Evolutionary conservation across 805 yeast genomes (phyloP).

Genomic region (Kodamaea laetipori): DNA sequence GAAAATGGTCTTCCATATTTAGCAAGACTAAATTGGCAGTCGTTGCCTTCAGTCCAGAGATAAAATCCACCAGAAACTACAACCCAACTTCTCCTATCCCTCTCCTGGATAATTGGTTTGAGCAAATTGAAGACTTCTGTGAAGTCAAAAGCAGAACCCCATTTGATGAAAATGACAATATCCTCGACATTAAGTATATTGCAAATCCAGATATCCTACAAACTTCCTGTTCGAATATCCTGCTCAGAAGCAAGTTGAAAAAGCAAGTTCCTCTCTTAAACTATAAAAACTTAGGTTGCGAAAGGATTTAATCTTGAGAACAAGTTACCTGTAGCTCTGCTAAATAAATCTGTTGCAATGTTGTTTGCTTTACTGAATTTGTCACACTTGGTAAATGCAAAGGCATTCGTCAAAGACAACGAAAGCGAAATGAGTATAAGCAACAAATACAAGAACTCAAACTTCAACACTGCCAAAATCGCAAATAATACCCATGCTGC

Average conservation of each 20-base stretch:
- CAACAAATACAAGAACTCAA: slow-evolving; percentile 67
- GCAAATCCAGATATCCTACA: neutral
- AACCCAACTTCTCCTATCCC: too few species aligned
- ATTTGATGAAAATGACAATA: neutral
- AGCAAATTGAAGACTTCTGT: neutral
- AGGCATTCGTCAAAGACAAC: slow-evolving; percentile 76
- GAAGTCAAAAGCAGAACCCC: neutral
- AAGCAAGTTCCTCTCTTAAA: neutral
- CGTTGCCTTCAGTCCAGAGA: too few species aligned
- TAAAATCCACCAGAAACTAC: too few species aligned
- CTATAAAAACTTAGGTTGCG: slow-evolving; percentile 2
- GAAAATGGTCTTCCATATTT: too few species aligned
- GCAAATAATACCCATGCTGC: slow-evolving; percentile 74
- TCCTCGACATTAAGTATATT: neutral
- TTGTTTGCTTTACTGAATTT: slow-evolving; percentile 84
- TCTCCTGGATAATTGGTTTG: neutral
- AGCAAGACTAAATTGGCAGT: too few species aligned
- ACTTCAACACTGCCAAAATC: slow-evolving; percentile 72
- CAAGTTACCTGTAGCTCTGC: slow-evolving; percentile 50
- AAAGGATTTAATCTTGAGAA: slow-evolving; percentile 52
- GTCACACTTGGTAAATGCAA: slow-evolving; percentile 91
- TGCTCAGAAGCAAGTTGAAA: too few species aligned
- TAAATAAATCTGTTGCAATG: slow-evolving; percentile 59
- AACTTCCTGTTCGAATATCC: neutral
- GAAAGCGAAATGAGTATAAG: slow-evolving; percentile 68